Conservation (phyloP, 257 asterid species). For the Nicotiana tomentosiformis region DNA sequence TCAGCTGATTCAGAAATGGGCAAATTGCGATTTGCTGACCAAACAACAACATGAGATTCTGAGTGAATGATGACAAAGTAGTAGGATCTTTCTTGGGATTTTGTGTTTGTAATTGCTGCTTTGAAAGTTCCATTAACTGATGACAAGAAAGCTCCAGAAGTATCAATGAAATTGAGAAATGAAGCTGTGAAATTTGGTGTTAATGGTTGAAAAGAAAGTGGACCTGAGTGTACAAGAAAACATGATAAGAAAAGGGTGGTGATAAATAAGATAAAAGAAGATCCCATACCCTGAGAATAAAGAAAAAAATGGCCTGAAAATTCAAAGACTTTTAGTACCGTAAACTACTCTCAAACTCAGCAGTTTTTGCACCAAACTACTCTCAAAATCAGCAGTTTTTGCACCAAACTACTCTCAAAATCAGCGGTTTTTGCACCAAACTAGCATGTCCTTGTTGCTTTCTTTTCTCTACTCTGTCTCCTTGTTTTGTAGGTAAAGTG, state of each 20-base stretch:
- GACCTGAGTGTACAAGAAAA: background rate
- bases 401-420: background rate
- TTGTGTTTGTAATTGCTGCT: conserved; percentile 50
- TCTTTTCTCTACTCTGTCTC: background rate
- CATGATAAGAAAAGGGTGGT: conserved; percentile 2
- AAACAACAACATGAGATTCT: conserved; percentile 42
- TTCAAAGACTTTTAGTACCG: too few relatives aligned
- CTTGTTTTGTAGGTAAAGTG: background rate
- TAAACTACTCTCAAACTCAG: too few relatives aligned
- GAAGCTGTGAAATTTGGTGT: conserved; percentile 56
- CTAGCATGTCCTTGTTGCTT: background rate
- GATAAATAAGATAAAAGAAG: background rate
- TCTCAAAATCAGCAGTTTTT: background rate
- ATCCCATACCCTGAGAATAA: background rate
- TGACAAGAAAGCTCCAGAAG: conserved; percentile 43
- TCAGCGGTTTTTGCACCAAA: background rate
- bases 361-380: too few relatives aligned
- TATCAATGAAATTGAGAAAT: conserved; percentile 23
- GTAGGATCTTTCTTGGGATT: conserved; percentile 27
- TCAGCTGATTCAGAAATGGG: conserved; percentile 43
- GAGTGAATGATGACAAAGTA: conserved; percentile 59
- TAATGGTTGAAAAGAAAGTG: conserved; percentile 3
- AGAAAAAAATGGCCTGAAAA: background rate
- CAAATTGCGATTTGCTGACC: conserved; percentile 66
- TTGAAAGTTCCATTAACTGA: conserved; percentile 49